Base-by-base conservation (phyloP, 768 basidiomycete genomes). In the Phylloporus rhodoxanthus region DNA sequence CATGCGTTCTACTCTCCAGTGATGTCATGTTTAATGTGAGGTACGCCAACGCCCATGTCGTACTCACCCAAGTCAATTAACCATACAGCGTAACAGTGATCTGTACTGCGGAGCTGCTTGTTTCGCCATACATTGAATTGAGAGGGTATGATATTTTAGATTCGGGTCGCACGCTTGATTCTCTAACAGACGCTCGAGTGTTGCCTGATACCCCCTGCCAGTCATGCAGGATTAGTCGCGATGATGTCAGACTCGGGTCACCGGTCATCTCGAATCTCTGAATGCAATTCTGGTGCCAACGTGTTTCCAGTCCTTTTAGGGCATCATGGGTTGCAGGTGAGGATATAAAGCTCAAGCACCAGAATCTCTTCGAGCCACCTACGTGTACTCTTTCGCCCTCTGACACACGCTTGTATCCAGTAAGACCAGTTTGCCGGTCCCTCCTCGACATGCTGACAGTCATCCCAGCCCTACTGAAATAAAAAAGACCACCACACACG, bases 301-400 rank as follows among this genome's bases (percentile, higher is more conserved):
- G n/a, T 15, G 32, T n/a, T 5, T 33, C 15, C 29, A 5, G 10
- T 7, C 26, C 26, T 26, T 4, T 33, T 33, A n/a, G 32, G 32
- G 32, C 13, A 32, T 32, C 14, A 3, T 11, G 30, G 14, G 30
- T 14, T 32, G 30, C n/a, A 6, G 3, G 32, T 33, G 36, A 19
- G 19, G 29, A 30, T 37, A 37, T 54, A 59, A 61, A 54, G 30
- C 10, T 3, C 10, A 13, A 20, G 7, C 2, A 3, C 13, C 2
- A 2, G 25, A 23, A 19, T 17, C 11, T 1, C 6, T 20, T 40
- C 38, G 9, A 41, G 23, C 26, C 51, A 59, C 30, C 29, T 2
- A 6, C 41, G 46, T 13, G 29, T 13, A 20, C n/a, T n/a, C n/a
- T n/a, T 19, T 9, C 34, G n/a, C 5, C n/a, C 10, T 8, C 14